phyloP scores from a whole-genome alignment of 2,329 filamentous ascomycete genomes.

The Blastomyces percursus region DNA sequence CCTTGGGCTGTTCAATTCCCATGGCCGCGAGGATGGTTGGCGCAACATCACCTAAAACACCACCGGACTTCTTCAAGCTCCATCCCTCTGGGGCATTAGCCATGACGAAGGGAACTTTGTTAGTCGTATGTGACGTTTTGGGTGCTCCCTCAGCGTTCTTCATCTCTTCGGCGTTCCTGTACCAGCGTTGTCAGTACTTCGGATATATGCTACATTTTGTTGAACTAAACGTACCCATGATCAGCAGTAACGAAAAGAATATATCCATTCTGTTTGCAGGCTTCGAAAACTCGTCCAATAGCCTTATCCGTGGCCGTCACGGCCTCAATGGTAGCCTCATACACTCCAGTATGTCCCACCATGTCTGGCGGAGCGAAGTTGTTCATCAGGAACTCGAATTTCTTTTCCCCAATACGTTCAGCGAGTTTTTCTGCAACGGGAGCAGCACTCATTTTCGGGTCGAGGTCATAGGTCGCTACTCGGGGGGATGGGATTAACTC shows the following conservation, averaged over 20 bases:
- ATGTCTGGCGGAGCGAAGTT: constrained; percentile 99
- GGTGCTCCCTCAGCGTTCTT: constrained; percentile 89
- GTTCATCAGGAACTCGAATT: constrained; percentile 98
- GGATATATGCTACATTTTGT: constrained; percentile 8
- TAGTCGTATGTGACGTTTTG: constrained; percentile 96
- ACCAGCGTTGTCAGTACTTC: constrained; percentile 16
- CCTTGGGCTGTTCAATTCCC: constrained; percentile 79
- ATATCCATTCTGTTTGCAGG: constrained; percentile 87
- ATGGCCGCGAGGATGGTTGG: constrained; percentile 86
- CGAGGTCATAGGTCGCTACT: constrained; percentile 88
- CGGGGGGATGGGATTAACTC: constrained; percentile 92
- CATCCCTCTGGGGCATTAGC: constrained; percentile 87
- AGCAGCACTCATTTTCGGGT: constrained; percentile 91
- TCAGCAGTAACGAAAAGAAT: constrained; percentile 91
- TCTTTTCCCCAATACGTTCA: constrained; percentile 73
- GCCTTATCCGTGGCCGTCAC: constrained; percentile 82
- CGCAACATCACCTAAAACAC: constrained; percentile 93
- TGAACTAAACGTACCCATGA: constrained; percentile 54
- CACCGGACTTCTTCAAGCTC: constrained; percentile 70
- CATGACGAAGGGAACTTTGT: constrained; percentile 98
- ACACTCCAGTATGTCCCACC: constrained; percentile 97
- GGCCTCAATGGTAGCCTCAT: constrained; percentile 82
- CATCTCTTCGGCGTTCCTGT: constrained; percentile 93
- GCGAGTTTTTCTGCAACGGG: constrained; percentile 79
- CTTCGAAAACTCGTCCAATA: constrained; percentile 84